Base-by-base conservation (phyloP, 306 rosid species). In the Cyamopsis tetragonoloba region DNA sequence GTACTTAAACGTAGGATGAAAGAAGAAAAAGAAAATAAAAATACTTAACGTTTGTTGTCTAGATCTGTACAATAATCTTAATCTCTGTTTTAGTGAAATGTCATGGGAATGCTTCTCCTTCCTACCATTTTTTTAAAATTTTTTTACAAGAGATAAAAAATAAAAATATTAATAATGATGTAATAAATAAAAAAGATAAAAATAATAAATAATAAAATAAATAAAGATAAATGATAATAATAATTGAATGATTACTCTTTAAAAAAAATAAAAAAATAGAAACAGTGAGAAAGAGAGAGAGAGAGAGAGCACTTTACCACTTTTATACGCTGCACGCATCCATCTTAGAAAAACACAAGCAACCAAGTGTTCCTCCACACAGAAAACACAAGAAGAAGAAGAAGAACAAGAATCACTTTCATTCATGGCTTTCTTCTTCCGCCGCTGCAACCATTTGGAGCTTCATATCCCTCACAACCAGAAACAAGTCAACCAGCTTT, bases 261-360 rank as follows among this genome's bases (percentile, higher is more conserved):
- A n/a, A n/a, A n/a, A n/a, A n/a, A n/a, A n/a, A n/a, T n/a, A 22
- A 57, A 34, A 58, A 55, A 24, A 64, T 41, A 42, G 70, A 53
- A 46, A 49, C 15, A 46, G 43, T 54, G 65, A 50, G 38, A 56
- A 38, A 31, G 76, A 38, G 72, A 31, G 80, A 15, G 66, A 39
- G 77, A 75, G 76, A 46, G 78, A 48, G 58, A 7, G 74, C 83
- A 85, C 98, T 92, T 89, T 89, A 84, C 95, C 86, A 89, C 91
- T 92, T 89, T 89, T 87, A 87, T 87, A 85, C 88, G 85, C 83
- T 87, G 96, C 96, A 88, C 92, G 95, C 92, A 89, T 87, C 92
- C 70, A 71, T 81, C 71, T 78, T 70, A 70, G 85, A 83, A 77
- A n/a, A 73, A 81, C 82, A 92, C 73, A 89, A 86, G 85, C 79